These are phyloP conservation scores for Penicillium cataractarum DNA, from an alignment of 495 filamentous ascomycete species.

Conservation along the genomic window DNA sequence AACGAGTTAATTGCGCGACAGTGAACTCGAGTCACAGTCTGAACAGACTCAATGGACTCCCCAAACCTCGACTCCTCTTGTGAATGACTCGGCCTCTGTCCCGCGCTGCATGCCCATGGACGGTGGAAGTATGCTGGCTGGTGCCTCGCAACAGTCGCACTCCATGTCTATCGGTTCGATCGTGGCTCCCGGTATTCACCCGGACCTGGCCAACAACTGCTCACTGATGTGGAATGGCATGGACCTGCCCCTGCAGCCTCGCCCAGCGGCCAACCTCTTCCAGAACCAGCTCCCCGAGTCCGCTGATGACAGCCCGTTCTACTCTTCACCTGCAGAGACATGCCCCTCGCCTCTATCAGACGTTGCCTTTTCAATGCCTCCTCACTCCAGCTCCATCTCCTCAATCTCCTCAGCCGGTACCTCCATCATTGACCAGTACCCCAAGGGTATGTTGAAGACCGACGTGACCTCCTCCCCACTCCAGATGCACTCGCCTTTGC, in stretches of 20 bases:
- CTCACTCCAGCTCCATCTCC: constrained; percentile 40
- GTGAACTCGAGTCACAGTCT: constrained; percentile 47
- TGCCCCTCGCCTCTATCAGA: constrained; percentile 50
- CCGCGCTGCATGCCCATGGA: constrained; percentile 37
- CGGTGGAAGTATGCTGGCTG: constrained; percentile 30
- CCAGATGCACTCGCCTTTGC: constrained; percentile 39
- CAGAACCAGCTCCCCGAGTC: constrained; percentile 44
- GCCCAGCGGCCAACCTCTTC: constrained; percentile 34
- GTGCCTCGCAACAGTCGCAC: constrained; percentile 35
- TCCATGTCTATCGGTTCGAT: constrained; percentile 52
- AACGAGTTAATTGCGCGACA: constrained; percentile 20
- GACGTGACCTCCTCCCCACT: constrained; percentile 44
- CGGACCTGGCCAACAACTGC: constrained; percentile 42
- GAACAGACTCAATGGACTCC: constrained; percentile 40
- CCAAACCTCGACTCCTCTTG: constrained; percentile 27
- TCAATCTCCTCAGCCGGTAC: constrained; percentile 43
- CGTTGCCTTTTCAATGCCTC: constrained; percentile 40
- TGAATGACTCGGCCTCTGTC: constrained; percentile 30
- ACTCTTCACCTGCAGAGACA: constrained; percentile 47
- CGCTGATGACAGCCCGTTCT: constrained; percentile 46
- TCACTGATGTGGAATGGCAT: constrained; percentile 45
- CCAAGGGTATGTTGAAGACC: constrained; percentile 38
- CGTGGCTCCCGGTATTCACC: constrained; percentile 47
- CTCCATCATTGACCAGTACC: constrained; percentile 40
- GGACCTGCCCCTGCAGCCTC: constrained; percentile 42